These are phyloP conservation scores for Nakaseomyces sp. DNA, from an alignment of 1,139 yeast species.

Conservation along the genomic window DNA sequence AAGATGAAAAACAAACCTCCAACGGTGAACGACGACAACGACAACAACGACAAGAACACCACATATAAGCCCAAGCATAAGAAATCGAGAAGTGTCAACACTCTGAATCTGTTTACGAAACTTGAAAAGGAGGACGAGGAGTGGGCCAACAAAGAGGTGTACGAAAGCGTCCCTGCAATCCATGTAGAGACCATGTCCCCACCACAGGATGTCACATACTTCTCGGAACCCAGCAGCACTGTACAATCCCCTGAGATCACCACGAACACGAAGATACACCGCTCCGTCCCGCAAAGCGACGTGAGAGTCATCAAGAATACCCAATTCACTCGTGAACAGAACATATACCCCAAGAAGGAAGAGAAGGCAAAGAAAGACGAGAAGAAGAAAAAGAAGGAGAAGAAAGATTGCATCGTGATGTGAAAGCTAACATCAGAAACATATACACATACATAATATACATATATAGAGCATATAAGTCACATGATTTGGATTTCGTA, in stretches of 20 bases:
- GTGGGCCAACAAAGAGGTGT: background rate
- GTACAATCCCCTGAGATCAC: background rate
- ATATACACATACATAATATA: no score
- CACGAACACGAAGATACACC: background rate
- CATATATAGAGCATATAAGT: no score
- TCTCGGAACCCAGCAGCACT: background rate
- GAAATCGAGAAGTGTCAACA: slow-evolving; percentile 11
- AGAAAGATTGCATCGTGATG: slow-evolving; percentile 38
- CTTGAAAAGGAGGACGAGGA: slow-evolving; percentile 1
- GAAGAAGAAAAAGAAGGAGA: slow-evolving; percentile 19
- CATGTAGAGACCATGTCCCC: background rate
- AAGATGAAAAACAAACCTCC: slow-evolving; percentile 19
- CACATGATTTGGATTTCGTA: no score
- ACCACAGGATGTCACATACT: background rate
- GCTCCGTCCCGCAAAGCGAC: background rate
- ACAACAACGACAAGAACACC: background rate
- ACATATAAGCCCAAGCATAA: no score
- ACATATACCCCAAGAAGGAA: slow-evolving; percentile 7
- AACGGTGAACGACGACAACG: background rate
- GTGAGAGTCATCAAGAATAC: background rate
- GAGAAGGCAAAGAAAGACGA: slow-evolving; percentile 23
- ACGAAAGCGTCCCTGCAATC: background rate
- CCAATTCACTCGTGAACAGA: background rate
- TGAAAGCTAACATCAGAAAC: slow-evolving; percentile 13
- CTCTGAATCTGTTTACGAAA: slow-evolving; percentile 11